Evolutionary conservation across 2,329 filamentous ascomycete species (phyloP).

Genomic region (Rhynchosporium agropyri): DNA sequence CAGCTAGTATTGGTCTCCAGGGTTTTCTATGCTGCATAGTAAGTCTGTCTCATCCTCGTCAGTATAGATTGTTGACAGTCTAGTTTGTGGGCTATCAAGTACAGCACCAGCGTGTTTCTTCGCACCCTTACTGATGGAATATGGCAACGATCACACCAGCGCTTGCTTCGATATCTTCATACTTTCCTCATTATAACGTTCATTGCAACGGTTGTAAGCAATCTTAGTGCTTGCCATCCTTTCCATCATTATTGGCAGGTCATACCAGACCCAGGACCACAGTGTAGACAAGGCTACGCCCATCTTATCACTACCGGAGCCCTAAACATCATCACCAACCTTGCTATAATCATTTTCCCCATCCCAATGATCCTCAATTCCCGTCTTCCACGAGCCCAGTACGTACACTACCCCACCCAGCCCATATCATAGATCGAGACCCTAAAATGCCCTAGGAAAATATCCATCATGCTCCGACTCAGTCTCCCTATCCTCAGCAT

Average conservation of each 20-base stretch:
- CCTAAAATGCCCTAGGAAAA: constrained; percentile 60
- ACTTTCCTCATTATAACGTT: constrained; percentile 77
- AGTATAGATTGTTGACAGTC: constrained; percentile 19
- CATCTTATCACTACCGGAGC: constrained; percentile 85
- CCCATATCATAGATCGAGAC: neutral
- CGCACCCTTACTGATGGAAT: constrained; percentile 78
- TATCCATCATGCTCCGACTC: constrained; percentile 76
- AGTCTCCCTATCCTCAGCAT: constrained; percentile 80
- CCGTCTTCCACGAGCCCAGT: constrained; percentile 64
- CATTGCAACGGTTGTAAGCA: constrained; percentile 74
- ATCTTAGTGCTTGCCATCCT: constrained; percentile 78
- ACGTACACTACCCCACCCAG: constrained; percentile 16
- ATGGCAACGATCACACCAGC: constrained; percentile 76
- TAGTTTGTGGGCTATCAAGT: constrained; percentile 90
- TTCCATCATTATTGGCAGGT: constrained; percentile 78
- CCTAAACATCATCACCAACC: constrained; percentile 84
- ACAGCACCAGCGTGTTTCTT: constrained; percentile 86
- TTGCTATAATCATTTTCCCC: constrained; percentile 83
- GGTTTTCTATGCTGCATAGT: constrained; percentile 87
- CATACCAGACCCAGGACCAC: constrained; percentile 77
- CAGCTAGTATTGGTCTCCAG: constrained; percentile 78
- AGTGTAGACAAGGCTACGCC: constrained; percentile 81
- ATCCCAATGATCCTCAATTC: constrained; percentile 83
- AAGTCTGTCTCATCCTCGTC: constrained; percentile 47
- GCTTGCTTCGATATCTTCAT: constrained; percentile 70